Evolutionary conservation across 805 yeast species (phyloP), one percentile per base, ranked within the genome.

Genomic region (Metschnikowia similis): DNA sequence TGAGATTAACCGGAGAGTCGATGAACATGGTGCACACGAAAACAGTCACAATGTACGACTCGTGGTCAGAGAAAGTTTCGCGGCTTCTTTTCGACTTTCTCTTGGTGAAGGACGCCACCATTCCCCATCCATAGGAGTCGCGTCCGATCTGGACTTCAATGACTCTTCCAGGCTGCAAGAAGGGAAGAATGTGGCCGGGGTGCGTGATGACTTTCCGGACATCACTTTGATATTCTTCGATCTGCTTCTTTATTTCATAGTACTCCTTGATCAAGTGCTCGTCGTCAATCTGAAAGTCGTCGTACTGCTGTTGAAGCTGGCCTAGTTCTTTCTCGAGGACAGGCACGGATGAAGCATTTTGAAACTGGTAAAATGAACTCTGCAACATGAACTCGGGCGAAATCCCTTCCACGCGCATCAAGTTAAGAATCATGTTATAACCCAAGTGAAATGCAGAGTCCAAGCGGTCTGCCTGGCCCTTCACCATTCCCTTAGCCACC

Each of bases 401-500:
- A 48, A 94, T 89, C 52, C 99, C 99, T 70, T 94, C 99, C 13
- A 94, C 99, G 64, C 99, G 83, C 86, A 94, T 82, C 66, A 94
- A 76, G 66, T 94, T 94, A 68, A 94, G 79, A 61, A 91, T 89
- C 99, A 94, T 94, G 66, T 94, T 94, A 69, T 94, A 94, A 26
- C 98, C 97, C 54, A 94, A 74, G 66, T 94, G 99, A 79, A 94
- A 94, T 0, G 99, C 98, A 17, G 98, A 92, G 64, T 94, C 98
- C 51, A 94, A 78, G 58, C 99, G 78, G 70, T 94, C 99, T 31
- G 99, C 97, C 64, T 90, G 96, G 64, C 99, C 99, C 67, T 92
- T 92, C 21, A 94, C 99, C 99, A 94, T 94, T 1, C 98, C 97
- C 66, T 94, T 94, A 17, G 99, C 99, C 39, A 94, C 97, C 61